Evolutionary conservation across 2,329 filamentous ascomycete species (phyloP).

Genomic region (Colletotrichum aenigma): DNA sequence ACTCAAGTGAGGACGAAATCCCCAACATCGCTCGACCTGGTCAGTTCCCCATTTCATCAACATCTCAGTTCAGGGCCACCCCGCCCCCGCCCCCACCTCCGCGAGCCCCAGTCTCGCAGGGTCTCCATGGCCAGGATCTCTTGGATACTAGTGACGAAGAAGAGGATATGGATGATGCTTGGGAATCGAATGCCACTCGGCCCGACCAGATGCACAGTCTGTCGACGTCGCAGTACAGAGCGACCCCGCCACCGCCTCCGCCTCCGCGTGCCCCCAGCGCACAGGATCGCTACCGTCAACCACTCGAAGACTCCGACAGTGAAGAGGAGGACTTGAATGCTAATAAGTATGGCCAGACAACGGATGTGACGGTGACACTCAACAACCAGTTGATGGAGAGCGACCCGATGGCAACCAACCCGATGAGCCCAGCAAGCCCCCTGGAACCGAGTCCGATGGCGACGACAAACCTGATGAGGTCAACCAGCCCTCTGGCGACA

Average conservation of each 20-base stretch:
- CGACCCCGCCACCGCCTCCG: background rate
- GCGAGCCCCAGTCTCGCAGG: background rate
- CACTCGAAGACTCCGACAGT: slow-evolving; percentile 3
- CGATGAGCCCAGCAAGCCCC: background rate
- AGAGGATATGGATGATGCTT: slow-evolving; percentile 1
- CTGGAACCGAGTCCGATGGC: background rate
- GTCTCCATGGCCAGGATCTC: background rate
- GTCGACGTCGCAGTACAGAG: slow-evolving; percentile 6
- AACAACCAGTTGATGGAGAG: background rate
- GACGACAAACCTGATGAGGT: background rate
- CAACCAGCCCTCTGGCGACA: background rate
- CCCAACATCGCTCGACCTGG: slow-evolving; percentile 10
- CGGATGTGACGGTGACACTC: background rate
- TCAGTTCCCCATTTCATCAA: slow-evolving; percentile 21
- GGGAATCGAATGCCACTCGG: slow-evolving; percentile 6
- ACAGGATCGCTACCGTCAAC: background rate
- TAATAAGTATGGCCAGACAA: slow-evolving; percentile 13
- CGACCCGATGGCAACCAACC: background rate
- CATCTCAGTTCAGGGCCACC: slow-evolving; percentile 11
- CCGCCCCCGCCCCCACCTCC: slow-evolving; percentile 1
- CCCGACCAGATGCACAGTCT: slow-evolving; percentile 6
- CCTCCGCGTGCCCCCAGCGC: background rate
- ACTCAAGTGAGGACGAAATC: slow-evolving; percentile 18
- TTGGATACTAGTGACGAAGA: background rate
- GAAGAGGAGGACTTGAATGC: slow-evolving; percentile 14